Evolutionary conservation across 176 grass and related monocot species (phyloP), one percentile per base, ranked within the genome.

Genomic region (Oryza brachyantha): DNA sequence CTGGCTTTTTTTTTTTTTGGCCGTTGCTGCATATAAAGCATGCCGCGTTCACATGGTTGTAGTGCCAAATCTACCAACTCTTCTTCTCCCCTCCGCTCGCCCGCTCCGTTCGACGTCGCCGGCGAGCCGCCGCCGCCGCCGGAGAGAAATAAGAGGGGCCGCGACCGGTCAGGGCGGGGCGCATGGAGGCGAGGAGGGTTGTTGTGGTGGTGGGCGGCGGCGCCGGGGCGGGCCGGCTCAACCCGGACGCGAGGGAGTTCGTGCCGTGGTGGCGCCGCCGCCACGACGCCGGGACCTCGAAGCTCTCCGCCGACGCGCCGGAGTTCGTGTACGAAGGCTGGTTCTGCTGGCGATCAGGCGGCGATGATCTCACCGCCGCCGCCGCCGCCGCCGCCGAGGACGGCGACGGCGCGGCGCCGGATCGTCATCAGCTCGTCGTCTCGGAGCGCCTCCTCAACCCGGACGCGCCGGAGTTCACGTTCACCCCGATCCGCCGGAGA

Each of bases 161-260:
- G n/a, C n/a, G n/a, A n/a, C n/a, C n/a, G n/a, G n/a, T n/a, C n/a
- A n/a, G n/a, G n/a, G n/a, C n/a, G n/a, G n/a, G n/a, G n/a, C n/a
- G n/a, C n/a, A 32, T 4, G 31, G 31, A 32, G 66, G 13, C n/a
- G 37, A 25, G 1, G 25, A 70, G 13, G 25, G 13, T 14, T 19
- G 10, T 16, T 22, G 27, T 2, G 19, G 21, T 19, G 31, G 50
- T 32, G 31, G 31, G 31, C 1, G 31, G 31, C 1, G 31, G 31
- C 31, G 31, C 31, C 31, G 31, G 31, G 31, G 31, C 50, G 25
- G 39, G 0, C 5, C 17, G 41, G 19, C 75, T 78, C 12, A 81
- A 81, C 68, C 79, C 79, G 3, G 5, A 1, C 5, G 68, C 79
- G 54, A 27, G 27, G 68, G 79, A 81, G 68, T 81, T 81, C 55